Conservation (phyloP, 331 rosid genomes). For the Stylosanthes scabra region DNA sequence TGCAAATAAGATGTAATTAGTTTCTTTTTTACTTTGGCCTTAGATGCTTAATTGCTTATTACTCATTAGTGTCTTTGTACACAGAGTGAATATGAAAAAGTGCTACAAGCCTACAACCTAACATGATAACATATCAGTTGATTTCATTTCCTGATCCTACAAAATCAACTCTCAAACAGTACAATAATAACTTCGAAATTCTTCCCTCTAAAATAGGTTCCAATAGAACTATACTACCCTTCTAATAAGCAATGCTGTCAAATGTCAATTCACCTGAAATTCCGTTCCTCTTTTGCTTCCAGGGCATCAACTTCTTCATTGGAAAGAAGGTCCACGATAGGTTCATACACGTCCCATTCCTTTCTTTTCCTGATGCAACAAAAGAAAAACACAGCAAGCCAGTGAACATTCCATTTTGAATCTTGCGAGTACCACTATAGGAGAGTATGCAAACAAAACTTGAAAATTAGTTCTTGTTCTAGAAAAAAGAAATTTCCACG, state of each 20-base stretch:
- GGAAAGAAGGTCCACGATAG: conserved; percentile 88
- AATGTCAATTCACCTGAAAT: conserved; percentile 58
- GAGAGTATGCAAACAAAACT: conserved; percentile 6
- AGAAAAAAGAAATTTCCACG: not conserved
- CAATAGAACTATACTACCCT: conserved; percentile 7
- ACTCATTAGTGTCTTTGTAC: not conserved
- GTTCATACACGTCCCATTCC: conserved; percentile 93
- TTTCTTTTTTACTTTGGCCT: too few species aligned
- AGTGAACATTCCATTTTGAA: conserved; percentile 23
- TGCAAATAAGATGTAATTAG: too few species aligned
- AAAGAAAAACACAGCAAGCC: conserved; percentile 32
- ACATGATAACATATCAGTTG: conserved; percentile 8
- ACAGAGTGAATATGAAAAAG: too few species aligned
- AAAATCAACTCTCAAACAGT: conserved; percentile 10
- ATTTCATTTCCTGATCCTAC: conserved; percentile 5
- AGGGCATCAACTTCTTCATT: conserved; percentile 96
- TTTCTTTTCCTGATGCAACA: conserved; percentile 87
- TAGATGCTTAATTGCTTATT: too few species aligned
- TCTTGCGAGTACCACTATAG: not conserved
- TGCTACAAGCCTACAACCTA: not conserved
- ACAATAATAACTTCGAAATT: not conserved
- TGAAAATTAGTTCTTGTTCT: not conserved
- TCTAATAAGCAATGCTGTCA: conserved; percentile 7
- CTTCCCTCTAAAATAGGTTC: not conserved
- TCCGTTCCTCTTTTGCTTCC: conserved; percentile 92